Evolutionary conservation across 345 rosid genomes (phyloP).

Genomic region (Ceriops zippeliana): DNA sequence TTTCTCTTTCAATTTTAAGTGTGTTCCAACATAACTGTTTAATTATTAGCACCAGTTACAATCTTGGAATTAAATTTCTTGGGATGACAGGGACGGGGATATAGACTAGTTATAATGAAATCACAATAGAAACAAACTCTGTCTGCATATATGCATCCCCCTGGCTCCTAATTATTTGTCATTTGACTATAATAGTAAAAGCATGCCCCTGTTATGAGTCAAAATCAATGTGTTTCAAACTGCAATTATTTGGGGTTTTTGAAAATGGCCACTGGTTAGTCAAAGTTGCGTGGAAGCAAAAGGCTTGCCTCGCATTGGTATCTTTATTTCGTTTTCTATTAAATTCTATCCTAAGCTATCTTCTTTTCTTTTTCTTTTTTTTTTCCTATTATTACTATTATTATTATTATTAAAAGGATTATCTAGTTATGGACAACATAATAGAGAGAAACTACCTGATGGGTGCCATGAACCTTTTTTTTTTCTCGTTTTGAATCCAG

Average conservation of each 20-base stretch:
- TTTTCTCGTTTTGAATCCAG: too few species aligned
- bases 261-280: background rate
- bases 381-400: too few species aligned
- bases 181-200: slow-evolving; percentile 2
- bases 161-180: background rate
- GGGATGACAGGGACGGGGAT: background rate
- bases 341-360: too few species aligned
- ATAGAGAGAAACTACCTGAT: too few species aligned
- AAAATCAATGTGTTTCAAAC: too few species aligned
- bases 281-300: slow-evolving; percentile 10
- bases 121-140: background rate
- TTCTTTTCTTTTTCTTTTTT: too few species aligned
- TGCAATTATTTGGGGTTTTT: too few species aligned
- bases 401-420: too few species aligned
- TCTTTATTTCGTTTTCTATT: background rate
- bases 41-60: too few species aligned
- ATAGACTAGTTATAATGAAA: background rate
- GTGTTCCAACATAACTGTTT: too few species aligned
- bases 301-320: background rate
- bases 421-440: too few species aligned
- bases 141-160: slow-evolving; percentile 11
- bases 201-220: background rate
- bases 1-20: background rate
- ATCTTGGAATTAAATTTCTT: background rate
- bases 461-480: background rate